Base-by-base conservation (phyloP, 163 green algal species). In the Scenedesmus sp. region DNA sequence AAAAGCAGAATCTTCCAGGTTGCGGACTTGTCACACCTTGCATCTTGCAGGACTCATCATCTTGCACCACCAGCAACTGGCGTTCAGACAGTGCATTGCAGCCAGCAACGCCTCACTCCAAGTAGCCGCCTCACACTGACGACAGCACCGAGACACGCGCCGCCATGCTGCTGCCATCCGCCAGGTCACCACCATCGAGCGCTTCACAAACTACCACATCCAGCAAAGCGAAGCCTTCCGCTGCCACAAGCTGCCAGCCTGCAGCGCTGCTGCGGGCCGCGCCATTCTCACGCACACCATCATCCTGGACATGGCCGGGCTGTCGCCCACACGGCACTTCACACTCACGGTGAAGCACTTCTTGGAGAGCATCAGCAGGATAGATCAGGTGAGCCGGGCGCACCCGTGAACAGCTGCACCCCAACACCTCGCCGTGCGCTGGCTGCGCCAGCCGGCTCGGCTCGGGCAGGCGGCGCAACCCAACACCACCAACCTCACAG, bases 121-220 rank as follows among this genome's bases (percentile, higher is more conserved):
- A 26, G 51, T 16, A 61, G 46, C 51, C 20, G 12, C 7, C 51
- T 18, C 13, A 61, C 51, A 61, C 7, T 18, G 9, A n/a, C n/a
- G 56, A 16, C 56, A 70, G 30, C 56, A 33, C 7, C 20, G 56
- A 70, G 20, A 70, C 56, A 70, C n/a, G n/a, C n/a, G n/a, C 56
- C 22, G 9, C 56, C 22, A 42, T 20, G 18, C 33, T 56, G 3
- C 16, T 33, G 12, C 16, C 80, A 30, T 9, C 20, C 13, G 12
- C 18, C 85, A 97, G 76, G 87, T 97, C 13, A 98, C 97, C 4
- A 97, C 93, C 1, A 94, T 97, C 85, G 96, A 99, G 56, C 93
- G 97, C 73, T 97, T 99, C 92, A 82, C 98, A 20, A 95, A 96
- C 85, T 98, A 98, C 91, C 97, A 98, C 90, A 89, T 99, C n/a